Base-by-base conservation (phyloP, 768 basidiomycete genomes). In the Ephemerocybe angulata region DNA sequence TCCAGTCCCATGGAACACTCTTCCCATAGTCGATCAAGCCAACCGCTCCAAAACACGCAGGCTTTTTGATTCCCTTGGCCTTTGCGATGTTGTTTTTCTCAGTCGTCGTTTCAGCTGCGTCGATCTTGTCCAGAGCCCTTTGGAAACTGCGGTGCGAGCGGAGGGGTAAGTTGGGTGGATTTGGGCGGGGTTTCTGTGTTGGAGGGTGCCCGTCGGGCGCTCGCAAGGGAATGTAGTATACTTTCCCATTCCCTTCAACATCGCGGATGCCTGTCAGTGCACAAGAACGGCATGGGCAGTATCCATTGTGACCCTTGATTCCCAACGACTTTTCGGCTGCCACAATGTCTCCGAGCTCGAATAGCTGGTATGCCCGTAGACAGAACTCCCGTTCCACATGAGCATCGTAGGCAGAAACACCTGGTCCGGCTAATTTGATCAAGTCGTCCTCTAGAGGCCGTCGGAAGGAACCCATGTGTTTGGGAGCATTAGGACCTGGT, bases 281-380 rank as follows among this genome's bases (percentile, higher is more conserved):
- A 55, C 77, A 79, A 53, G 67, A 64, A 1, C 73, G 70, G 49
- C 66, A 55, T 55, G 72, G 63, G 59, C 61, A 25, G 64, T 70
- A 35, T 7, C 66, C 72, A 55, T 79, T 77, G 54, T 75, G 72
- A 8, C 77, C 75, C 52, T 77, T 78, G 66, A 77, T 75, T 25
- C 47, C 59, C 58, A 69, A 63, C 1, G 66, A 10, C 24, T 59
- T 43, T 0, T 58, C 46, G 0, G 64, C 41, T 0, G 65, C 65
- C 57, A 62, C 58, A 19, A 65, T 63, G 52, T 64, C 63, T 0
- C 65, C 62, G 52, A 63, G 62, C 3, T 51, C 55, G 3, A 60
- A 24, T 15, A 67, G 59, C 12, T 59, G 53, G 48, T 56, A 67
- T 2, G 60, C 60, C 22, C 49, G 60, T 6, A 65, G 57, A 12